phyloP scores from a whole-genome alignment of 176 grass and related monocot species.

The Eremochloa ophiuroides region DNA sequence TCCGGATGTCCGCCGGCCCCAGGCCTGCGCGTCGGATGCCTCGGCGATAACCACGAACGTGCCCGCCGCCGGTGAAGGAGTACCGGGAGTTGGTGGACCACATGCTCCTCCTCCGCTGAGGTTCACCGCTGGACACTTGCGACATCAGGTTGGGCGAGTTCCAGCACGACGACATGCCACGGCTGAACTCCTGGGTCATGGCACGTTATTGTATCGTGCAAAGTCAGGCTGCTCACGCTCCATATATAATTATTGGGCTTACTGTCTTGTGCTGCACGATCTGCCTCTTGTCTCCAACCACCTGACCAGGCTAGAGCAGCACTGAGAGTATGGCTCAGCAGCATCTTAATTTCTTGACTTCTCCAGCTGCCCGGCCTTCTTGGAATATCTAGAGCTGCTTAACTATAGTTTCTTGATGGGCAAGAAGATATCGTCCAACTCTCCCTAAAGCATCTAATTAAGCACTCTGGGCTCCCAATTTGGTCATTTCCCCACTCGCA shows the following conservation, averaged over 20 bases:
- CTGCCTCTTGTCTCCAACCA: not conserved
- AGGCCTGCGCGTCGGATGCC: not conserved
- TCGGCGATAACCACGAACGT: too few species aligned
- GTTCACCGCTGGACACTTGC: not conserved
- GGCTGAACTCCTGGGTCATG: not conserved
- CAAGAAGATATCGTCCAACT: not conserved
- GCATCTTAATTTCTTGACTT: not conserved
- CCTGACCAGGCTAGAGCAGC: not conserved
- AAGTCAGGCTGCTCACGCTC: not conserved
- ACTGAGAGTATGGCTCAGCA: not conserved
- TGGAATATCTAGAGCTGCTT: not conserved
- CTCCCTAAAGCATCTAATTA: too few species aligned
- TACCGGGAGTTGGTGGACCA: not conserved
- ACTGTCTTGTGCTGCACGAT: not conserved
- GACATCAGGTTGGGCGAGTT: not conserved
- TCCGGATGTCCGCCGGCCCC: not conserved
- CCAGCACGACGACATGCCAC: not conserved
- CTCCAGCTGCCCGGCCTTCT: not conserved
- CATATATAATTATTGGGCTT: too few species aligned
- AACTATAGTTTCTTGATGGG: accelerated
- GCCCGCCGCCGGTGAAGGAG: not conserved
- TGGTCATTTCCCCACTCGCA: too few species aligned
- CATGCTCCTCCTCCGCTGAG: not conserved
- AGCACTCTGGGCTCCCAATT: too few species aligned
- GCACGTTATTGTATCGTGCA: not conserved